A percentile compares a stretch with the other conserved stretches of the same genome.
Conservation (phyloP, 2,329 filamentous ascomycete genomes). For the Blastomyces gilchristii region DNA sequence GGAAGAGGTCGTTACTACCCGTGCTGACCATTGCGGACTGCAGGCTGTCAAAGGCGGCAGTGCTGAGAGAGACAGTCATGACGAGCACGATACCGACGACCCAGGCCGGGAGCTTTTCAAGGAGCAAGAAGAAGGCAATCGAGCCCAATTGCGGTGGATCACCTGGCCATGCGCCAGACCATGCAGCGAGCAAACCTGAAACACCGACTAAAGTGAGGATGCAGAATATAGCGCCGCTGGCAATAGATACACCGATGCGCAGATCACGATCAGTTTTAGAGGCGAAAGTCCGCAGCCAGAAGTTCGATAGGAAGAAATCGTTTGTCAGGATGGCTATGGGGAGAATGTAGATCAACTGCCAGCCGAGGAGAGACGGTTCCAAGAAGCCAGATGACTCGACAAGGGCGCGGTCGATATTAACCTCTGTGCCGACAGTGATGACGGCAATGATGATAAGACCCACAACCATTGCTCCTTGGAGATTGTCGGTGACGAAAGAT, state of each 20-base stretch:
- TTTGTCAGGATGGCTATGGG: conserved; percentile 73
- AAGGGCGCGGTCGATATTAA: conserved; percentile 57
- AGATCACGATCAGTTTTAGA: conserved; percentile 68
- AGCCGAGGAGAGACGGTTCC: conserved; percentile 61
- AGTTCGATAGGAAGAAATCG: conserved; percentile 75
- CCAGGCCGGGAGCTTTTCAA: conserved; percentile 63
- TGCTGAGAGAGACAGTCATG: conserved; percentile 68
- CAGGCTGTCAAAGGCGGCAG: conserved; percentile 67
- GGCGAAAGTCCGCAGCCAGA: conserved; percentile 76
- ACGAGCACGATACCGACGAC: conserved; percentile 73
- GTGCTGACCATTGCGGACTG: conserved; percentile 81
- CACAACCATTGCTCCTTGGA: conserved; percentile 70
- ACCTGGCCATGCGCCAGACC: conserved; percentile 63
- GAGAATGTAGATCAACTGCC: conserved; percentile 78
- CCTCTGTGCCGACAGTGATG: conserved; percentile 66
- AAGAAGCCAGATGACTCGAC: conserved; percentile 60
- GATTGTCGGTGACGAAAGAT: conserved; percentile 72
- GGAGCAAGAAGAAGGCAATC: conserved; percentile 63
- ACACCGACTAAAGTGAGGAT: conserved; percentile 64
- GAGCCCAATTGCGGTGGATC: conserved; percentile 53
- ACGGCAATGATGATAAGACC: conserved; percentile 64
- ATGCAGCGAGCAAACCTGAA: conserved; percentile 64
- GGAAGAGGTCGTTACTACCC: conserved; percentile 73
- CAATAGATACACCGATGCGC: conserved; percentile 61
- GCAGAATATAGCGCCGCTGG: conserved; percentile 53